Percentiles rank a stretch among this genome's conserved stretches.
These are phyloP conservation scores for Clavulina sp. DNA, from an alignment of 768 basidiomycete species.

Conservation along the genomic window DNA sequence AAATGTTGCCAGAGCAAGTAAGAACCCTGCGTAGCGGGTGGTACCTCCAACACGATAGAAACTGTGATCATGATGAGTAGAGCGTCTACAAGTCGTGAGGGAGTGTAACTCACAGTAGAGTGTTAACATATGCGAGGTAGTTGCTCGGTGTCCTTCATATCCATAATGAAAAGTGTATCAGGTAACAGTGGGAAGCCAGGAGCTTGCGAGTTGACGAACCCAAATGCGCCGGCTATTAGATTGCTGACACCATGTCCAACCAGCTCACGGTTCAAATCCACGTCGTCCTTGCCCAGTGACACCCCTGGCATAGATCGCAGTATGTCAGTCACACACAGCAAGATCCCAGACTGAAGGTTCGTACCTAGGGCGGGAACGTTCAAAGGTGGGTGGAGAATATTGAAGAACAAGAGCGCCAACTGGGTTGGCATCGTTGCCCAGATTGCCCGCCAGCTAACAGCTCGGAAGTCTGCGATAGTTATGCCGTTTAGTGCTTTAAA, in stretches of 20 bases:
- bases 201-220: slow-evolving; percentile 76
- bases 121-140: slow-evolving; percentile 79
- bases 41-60: slow-evolving; percentile 91
- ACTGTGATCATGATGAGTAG: slow-evolving; percentile 17
- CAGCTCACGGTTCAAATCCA: slow-evolving; percentile 85
- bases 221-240: slow-evolving; percentile 56
- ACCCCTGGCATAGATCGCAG: slow-evolving; percentile 36
- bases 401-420: slow-evolving; percentile 80
- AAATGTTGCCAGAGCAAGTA: slow-evolving; percentile 62
- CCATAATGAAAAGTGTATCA: slow-evolving; percentile 23
- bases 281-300: slow-evolving; percentile 64
- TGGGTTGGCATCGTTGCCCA: slow-evolving; percentile 85
- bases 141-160: slow-evolving; percentile 22
- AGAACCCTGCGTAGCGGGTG: slow-evolving; percentile 64
- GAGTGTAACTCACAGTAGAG: slow-evolving; percentile 38
- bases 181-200: too few species aligned
- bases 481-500: too few species aligned
- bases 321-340: not conserved
- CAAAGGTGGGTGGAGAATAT: slow-evolving; percentile 65
- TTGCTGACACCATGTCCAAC: slow-evolving; percentile 89
- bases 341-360: slow-evolving; percentile 10
- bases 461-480: slow-evolving; percentile 36
- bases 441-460: slow-evolving; percentile 45
- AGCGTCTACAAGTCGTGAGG: not conserved
- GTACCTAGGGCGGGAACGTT: slow-evolving; percentile 79